Percentiles rank a stretch among this genome's conserved stretches.
phyloP scores from a whole-genome alignment of 2,329 filamentous ascomycete species.

The Chrysosporium queenslandicum region DNA sequence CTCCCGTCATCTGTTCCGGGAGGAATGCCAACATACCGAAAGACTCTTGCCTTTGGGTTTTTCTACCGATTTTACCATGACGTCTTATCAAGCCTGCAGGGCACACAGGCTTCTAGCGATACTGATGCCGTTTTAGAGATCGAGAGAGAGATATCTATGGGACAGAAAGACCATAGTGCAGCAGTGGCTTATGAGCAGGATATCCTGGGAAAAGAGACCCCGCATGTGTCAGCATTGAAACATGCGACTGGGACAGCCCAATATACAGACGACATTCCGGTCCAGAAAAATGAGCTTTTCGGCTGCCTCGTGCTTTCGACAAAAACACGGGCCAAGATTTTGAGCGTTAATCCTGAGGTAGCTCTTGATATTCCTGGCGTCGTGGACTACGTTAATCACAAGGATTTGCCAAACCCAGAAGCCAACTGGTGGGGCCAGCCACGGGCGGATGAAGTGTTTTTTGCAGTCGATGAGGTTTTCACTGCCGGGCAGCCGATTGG shows the following conservation, averaged over 20 bases:
- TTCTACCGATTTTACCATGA: conserved; percentile 98
- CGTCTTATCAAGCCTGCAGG: conserved; percentile 46
- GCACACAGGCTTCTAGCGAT: conserved; percentile 49
- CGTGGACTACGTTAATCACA: conserved; percentile 70
- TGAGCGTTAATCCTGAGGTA: conserved; percentile 62
- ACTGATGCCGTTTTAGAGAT: conserved; percentile 71
- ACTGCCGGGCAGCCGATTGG: conserved; percentile 89
- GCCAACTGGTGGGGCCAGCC: conserved; percentile 91
- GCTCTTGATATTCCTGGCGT: conserved; percentile 82
- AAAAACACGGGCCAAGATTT: conserved; percentile 75
- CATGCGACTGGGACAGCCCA: conserved; percentile 90
- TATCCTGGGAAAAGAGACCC: conserved; percentile 73
- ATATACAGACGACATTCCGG: conserved; percentile 90
- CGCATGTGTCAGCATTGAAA: conserved; percentile 83
- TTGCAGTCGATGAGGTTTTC: conserved; percentile 80
- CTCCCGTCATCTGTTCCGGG: conserved; percentile 83
- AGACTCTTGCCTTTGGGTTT: conserved; percentile 80
- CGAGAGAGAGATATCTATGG: conserved; percentile 70
- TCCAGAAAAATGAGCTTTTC: conserved; percentile 76
- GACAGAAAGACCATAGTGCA: conserved; percentile 65
- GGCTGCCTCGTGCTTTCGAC: conserved; percentile 81
- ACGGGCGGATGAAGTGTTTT: conserved; percentile 74
- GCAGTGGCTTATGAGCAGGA: conserved; percentile 70
- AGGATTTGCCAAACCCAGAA: conserved; percentile 64
- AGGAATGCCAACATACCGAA: conserved; percentile 94